These are phyloP conservation scores for Eimeria praecox DNA, from an alignment of 169 alveolate species.

Conservation along the genomic window DNA sequence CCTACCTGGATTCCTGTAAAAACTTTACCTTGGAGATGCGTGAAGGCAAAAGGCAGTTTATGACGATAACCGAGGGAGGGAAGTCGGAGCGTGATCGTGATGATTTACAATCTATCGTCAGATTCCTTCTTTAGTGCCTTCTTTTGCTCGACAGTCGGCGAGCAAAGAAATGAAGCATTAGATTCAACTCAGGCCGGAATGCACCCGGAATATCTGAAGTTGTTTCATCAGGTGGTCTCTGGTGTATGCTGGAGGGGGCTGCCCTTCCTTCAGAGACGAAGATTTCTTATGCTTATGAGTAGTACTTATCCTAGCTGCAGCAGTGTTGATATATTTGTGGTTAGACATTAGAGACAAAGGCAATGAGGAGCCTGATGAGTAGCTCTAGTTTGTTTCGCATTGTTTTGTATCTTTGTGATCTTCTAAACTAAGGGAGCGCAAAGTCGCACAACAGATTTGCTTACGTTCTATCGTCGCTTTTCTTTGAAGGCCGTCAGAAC, in stretches of 20 bases:
- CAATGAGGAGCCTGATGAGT: neutral
- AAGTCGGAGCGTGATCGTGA: neutral
- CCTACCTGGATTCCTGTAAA: neutral
- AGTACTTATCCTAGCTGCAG: neutral
- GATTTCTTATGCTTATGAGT: neutral
- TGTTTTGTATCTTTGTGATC: neutral
- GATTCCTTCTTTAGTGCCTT: neutral
- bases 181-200: neutral
- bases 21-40: neutral
- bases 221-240: neutral
- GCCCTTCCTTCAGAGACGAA: neutral
- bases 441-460: neutral
- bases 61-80: neutral
- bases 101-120: neutral
- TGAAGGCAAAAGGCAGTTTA: neutral
- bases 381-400: neutral
- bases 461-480: neutral
- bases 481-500: neutral
- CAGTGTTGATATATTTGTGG: neutral
- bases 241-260: neutral
- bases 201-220: neutral
- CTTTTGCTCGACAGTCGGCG: neutral
- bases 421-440: neutral
- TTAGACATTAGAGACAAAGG: neutral
- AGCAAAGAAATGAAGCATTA: neutral